Evolutionary conservation across 2,329 filamentous ascomycete species (phyloP).

Genomic region (Metarhizium brunneum): DNA sequence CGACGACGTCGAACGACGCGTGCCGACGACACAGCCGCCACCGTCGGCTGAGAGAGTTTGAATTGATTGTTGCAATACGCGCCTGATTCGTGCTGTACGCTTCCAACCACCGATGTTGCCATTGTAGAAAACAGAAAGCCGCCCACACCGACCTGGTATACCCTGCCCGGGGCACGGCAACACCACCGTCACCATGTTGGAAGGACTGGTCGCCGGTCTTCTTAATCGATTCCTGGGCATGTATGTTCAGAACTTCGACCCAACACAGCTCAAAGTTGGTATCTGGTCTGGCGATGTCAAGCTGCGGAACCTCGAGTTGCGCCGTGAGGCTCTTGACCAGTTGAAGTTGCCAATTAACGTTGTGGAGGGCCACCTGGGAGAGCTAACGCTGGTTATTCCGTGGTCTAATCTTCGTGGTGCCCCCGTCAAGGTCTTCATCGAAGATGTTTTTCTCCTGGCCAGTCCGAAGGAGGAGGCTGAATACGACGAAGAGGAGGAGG

Average conservation of each 20-base stretch:
- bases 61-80: background rate
- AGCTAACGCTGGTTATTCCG: conserved; percentile 86
- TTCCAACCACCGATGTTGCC: conserved; percentile 10
- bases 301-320: conserved; percentile 82
- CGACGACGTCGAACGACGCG: background rate
- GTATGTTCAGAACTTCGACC: conserved; percentile 99
- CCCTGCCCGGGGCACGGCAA: conserved; percentile 68
- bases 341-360: conserved; percentile 95
- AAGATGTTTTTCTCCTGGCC: conserved; percentile 92
- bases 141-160: conserved; percentile 10
- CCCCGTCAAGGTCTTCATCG: conserved; percentile 88
- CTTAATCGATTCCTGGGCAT: conserved; percentile 99
- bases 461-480: conserved; percentile 92
- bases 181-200: conserved; percentile 67
- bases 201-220: conserved; percentile 91
- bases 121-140: conserved; percentile 6
- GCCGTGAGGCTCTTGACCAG: conserved; percentile 92
- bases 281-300: conserved; percentile 99
- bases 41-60: background rate
- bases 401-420: conserved; percentile 96
- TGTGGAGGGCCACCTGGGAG: conserved; percentile 84
- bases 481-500: conserved; percentile 89
- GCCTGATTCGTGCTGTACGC: background rate
- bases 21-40: background rate
- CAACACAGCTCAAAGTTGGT: conserved; percentile 92